phyloP scores from a whole-genome alignment of 192 early-diverging fungal species.

The Radiomyces spectabilis region DNA sequence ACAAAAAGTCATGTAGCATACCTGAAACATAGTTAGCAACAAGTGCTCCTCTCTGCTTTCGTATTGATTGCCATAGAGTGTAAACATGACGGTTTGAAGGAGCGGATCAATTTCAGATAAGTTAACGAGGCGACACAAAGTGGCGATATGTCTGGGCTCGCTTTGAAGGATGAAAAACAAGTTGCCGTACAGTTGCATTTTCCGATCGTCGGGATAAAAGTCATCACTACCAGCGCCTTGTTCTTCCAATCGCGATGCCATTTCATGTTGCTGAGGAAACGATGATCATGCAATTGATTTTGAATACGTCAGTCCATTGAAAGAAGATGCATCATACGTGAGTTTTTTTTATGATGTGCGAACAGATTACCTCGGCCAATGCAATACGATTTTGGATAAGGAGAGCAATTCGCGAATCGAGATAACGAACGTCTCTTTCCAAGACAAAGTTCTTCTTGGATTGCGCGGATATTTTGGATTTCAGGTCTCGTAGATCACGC shows the following conservation, averaged over 20 bases:
- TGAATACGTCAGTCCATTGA: neutral
- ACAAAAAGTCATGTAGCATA: too few relatives aligned
- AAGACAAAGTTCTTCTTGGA: constrained; percentile 96
- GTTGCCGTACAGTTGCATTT: constrained; percentile 83
- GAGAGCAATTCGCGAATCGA: constrained; percentile 88
- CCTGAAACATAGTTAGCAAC: constrained; percentile 93
- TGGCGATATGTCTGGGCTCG: constrained; percentile 87
- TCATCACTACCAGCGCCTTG: constrained; percentile 26
- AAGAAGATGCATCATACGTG: neutral
- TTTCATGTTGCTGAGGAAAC: constrained; percentile 61
- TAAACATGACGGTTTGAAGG: constrained; percentile 94
- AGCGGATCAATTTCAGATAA: constrained; percentile 90
- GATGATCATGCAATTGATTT: neutral
- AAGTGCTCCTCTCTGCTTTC: constrained; percentile 94
- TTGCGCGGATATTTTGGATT: constrained; percentile 87
- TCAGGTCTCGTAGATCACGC: constrained; percentile 77
- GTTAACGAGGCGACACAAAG: constrained; percentile 73
- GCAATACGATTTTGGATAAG: constrained; percentile 94
- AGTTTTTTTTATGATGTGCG: neutral
- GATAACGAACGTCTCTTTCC: constrained; percentile 88
- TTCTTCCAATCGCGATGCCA: constrained; percentile 69
- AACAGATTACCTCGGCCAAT: constrained; percentile 73
- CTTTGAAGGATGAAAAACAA: constrained; percentile 89
- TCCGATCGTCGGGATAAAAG: constrained; percentile 72
- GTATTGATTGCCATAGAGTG: constrained; percentile 94